A percentile compares a stretch with the other conserved stretches of the same genome.
Evolutionary conservation across 345 rosid genomes (phyloP).

Genomic region (Adansonia digitata): DNA sequence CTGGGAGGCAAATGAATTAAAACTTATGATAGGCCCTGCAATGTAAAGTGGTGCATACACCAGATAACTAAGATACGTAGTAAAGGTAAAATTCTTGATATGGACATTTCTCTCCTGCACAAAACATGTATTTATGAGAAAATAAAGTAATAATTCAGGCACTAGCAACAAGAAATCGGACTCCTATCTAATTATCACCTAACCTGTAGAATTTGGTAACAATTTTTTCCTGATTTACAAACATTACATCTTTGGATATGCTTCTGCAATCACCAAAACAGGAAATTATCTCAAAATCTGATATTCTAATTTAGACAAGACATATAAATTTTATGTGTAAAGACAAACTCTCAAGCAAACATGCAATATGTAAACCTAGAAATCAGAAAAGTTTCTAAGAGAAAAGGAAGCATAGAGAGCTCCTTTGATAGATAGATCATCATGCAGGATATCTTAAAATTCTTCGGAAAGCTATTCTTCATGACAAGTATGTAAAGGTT

Average conservation of each 20-base stretch:
- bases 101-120: constrained; percentile 57
- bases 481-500: not conserved
- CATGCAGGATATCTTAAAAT: constrained; percentile 1
- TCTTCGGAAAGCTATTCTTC: not conserved
- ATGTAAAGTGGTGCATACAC: constrained; percentile 84
- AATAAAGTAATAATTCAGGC: constrained; percentile 4
- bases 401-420: not conserved
- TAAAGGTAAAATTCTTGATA: constrained; percentile 38
- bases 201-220: constrained; percentile 59
- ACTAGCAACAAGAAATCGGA: constrained; percentile 4
- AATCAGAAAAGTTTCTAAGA: not conserved
- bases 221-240: constrained; percentile 55
- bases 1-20: constrained; percentile 94
- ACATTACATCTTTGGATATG: constrained; percentile 48
- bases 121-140: constrained; percentile 13
- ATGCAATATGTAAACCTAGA: constrained; percentile 9
- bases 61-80: constrained; percentile 73
- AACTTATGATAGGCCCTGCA: constrained; percentile 87
- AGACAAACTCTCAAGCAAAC: not conserved
- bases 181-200: constrained; percentile 14
- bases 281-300: not conserved
- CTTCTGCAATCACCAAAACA: constrained; percentile 35
- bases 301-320: not conserved
- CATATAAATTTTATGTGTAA: not conserved
- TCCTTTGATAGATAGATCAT: not conserved